phyloP scores from a whole-genome alignment of 306 rosid genomes.

The Cercis canadensis region DNA sequence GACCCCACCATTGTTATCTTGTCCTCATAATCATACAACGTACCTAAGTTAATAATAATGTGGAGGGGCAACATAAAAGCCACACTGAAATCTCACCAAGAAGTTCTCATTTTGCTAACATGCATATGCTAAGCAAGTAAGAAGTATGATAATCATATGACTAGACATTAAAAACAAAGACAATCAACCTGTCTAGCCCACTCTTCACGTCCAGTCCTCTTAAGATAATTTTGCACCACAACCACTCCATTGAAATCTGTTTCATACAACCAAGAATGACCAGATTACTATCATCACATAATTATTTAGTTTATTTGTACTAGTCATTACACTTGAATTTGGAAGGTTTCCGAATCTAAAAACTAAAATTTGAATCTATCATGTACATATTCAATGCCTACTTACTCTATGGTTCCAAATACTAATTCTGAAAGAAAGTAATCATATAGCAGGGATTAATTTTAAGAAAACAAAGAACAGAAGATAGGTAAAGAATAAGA shows the following conservation, averaged over 20 bases:
- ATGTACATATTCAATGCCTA: background rate
- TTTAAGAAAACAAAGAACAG: background rate
- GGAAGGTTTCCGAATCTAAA: slow-evolving; percentile 4
- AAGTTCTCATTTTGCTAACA: background rate
- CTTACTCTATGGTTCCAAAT: slow-evolving; percentile 1
- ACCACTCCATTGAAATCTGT: slow-evolving; percentile 94
- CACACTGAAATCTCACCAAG: background rate
- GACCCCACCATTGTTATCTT: background rate
- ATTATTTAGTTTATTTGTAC: background rate
- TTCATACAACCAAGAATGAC: slow-evolving; percentile 35
- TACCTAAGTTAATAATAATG: background rate
- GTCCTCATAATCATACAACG: background rate
- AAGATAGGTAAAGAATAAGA: background rate
- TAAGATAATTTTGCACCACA: slow-evolving; percentile 88
- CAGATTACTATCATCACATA: slow-evolving; percentile 29
- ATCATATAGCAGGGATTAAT: background rate
- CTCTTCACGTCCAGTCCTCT: slow-evolving; percentile 79
- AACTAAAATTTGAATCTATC: slow-evolving; percentile 8
- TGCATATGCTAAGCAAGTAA: background rate
- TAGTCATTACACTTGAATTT: slow-evolving; percentile 3
- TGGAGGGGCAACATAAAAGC: background rate
- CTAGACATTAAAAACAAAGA: slow-evolving; percentile 32
- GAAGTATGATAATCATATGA: too few relatives aligned
- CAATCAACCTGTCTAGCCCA: slow-evolving; percentile 86
- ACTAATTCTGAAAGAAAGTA: slow-evolving; percentile 7